Conservation (phyloP, 2,329 filamentous ascomycete species). For the Teratosphaeria destructans region DNA sequence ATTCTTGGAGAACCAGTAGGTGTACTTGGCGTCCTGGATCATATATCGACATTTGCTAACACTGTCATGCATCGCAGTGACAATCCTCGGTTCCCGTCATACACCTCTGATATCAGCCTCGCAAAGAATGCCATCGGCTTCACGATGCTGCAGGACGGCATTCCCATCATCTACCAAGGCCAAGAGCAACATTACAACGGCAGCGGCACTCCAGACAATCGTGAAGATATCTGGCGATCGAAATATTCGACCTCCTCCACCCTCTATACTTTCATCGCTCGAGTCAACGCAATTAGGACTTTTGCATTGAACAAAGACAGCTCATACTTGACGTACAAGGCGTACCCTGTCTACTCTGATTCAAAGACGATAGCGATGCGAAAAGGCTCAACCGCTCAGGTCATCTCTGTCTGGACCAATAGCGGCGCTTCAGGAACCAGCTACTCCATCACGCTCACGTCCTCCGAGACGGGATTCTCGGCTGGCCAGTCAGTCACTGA, state of each 20-base stretch:
- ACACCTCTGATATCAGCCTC: constrained; percentile 39
- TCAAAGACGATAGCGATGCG: constrained; percentile 32
- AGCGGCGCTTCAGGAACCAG: constrained; percentile 9
- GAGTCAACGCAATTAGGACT: constrained; percentile 42
- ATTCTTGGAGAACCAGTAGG: constrained; percentile 30
- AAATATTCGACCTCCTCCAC: constrained; percentile 27
- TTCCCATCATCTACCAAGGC: constrained; percentile 40
- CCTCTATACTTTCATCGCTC: constrained; percentile 30
- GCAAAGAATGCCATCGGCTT: constrained; percentile 52
- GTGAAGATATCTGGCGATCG: constrained; percentile 28
- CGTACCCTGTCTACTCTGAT: constrained; percentile 29
- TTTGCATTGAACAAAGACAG: constrained; percentile 29
- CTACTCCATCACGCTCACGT: constrained; percentile 22
- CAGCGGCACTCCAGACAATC: constrained; percentile 22
- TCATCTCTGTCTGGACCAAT: constrained; percentile 26
- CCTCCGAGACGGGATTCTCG: constrained; percentile 15
- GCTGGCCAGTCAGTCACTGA: constrained; percentile 23
- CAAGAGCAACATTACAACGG: constrained; percentile 40
- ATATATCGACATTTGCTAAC: not conserved
- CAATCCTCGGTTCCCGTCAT: constrained; percentile 31
- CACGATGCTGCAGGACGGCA: constrained; percentile 47
- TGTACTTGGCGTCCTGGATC: not conserved
- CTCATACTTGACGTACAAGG: constrained; percentile 30
- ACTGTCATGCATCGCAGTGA: constrained; percentile 10
- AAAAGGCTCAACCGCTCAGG: constrained; percentile 28